Evolutionary conservation across 768 basidiomycete genomes (phyloP), one percentile per base, ranked within the genome.

Genomic region (Leucosporidium creatinivorum): DNA sequence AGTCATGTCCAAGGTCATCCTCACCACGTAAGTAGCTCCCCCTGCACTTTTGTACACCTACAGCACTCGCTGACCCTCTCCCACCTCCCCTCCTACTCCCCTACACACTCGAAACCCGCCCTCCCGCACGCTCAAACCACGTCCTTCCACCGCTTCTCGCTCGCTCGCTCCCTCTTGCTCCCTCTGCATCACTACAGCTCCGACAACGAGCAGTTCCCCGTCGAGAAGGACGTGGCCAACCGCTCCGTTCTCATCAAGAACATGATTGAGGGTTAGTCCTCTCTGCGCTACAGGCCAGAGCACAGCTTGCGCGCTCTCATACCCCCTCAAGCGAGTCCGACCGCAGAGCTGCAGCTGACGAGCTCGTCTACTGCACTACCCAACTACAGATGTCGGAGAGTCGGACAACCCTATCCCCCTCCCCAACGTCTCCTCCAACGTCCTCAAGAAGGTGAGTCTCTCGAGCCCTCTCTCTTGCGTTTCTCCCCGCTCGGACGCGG

Each of bases 191-290:
- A 17, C 21, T 44, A 44, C 77, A 93, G 91, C 49, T 97, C 94
- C 56, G 96, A 99, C 79, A 92, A 90, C 74, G 96, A 97, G 80
- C 86, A 88, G 70, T 99, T 94, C 81, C 83, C 84, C 61, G 89
- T 93, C 72, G 93, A 97, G 77, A 90, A 87, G 80, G 89, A 93
- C 65, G 90, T 99, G 28, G 75, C 71, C 33, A 67, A 47, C 50
- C 89, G 96, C 79, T 88, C 86, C 70, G 92, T 94, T 15, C 85
- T 99, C 75, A 96, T 99, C 80, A 96, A 94, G 84, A 94, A 96
- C 83, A 97, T 99, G 96, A 88, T 98, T 62, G 96, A 98, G 81
- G 96, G 96, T 91, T 65, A 50, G 81, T 44, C 33, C 52, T 15
- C 48, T 39, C 21, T 28, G n/a, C 10, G 39, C 25, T 47, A 33